These are phyloP conservation scores for Fonsecaea nubica DNA, from an alignment of 2,329 filamentous ascomycete species.

Conservation along the genomic window DNA sequence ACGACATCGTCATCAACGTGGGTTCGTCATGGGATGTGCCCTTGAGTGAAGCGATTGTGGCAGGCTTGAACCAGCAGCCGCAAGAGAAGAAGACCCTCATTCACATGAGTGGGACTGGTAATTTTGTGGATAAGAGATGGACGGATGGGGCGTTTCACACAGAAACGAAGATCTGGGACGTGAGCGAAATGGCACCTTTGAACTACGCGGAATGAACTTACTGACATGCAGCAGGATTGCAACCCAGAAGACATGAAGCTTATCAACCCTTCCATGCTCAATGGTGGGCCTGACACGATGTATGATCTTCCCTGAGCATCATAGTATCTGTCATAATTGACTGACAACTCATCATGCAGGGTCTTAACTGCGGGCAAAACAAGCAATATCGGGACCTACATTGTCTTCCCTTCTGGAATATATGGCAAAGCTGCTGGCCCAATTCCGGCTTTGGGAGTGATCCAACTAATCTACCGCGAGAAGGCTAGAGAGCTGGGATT, in stretches of 20 bases:
- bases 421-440: slow-evolving; percentile 28
- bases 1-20: slow-evolving; percentile 29
- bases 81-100: slow-evolving; percentile 22
- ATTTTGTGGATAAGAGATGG: slow-evolving; percentile 27
- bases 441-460: slow-evolving; percentile 26
- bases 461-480: slow-evolving; percentile 25
- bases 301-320: slow-evolving; percentile 4
- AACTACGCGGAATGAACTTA: not conserved
- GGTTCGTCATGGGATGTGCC: slow-evolving; percentile 26
- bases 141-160: slow-evolving; percentile 18
- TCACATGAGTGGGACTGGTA: slow-evolving; percentile 25
- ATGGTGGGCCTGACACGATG: slow-evolving; percentile 29
- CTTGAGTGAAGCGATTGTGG: slow-evolving; percentile 26
- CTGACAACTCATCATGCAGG: not conserved
- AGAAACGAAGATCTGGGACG: slow-evolving; percentile 20
- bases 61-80: slow-evolving; percentile 24
- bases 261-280: slow-evolving; percentile 27
- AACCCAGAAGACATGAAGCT: slow-evolving; percentile 28
- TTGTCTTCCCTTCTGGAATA: slow-evolving; percentile 28
- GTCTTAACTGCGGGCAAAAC: slow-evolving; percentile 25
- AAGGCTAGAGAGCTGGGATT: slow-evolving; percentile 30
- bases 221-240: slow-evolving; percentile 11
- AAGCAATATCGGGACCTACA: slow-evolving; percentile 28
- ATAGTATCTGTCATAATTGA: not conserved
- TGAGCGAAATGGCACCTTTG: not conserved